phyloP scores from a whole-genome alignment of 352 stramenopile genomes.

The Phytopythium oedochilum region DNA sequence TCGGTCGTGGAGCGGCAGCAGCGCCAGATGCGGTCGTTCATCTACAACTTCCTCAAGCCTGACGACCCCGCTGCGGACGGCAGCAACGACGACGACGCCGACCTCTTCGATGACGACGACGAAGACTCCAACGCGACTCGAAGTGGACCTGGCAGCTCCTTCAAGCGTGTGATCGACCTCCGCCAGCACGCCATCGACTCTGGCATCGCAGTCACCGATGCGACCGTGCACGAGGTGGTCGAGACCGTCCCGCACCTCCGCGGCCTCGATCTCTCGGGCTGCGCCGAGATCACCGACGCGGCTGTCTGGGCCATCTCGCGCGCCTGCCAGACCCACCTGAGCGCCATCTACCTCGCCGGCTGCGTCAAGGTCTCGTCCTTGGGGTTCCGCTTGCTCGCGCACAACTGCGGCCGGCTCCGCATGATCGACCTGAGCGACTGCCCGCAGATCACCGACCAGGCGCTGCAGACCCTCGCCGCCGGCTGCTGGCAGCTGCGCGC shows the following conservation, averaged over 20 bases:
- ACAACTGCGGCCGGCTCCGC: slow-evolving; percentile 78
- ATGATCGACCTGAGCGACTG: slow-evolving; percentile 86
- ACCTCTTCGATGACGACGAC: slow-evolving; percentile 1
- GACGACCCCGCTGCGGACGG: slow-evolving; percentile 16
- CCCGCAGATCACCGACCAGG: slow-evolving; percentile 74
- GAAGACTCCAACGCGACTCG: background rate
- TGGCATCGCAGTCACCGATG: slow-evolving; percentile 84
- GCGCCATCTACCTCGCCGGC: slow-evolving; percentile 73
- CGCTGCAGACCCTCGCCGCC: slow-evolving; percentile 81
- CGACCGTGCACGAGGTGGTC: slow-evolving; percentile 89
- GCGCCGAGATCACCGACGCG: slow-evolving; percentile 83
- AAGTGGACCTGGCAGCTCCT: slow-evolving; percentile 27
- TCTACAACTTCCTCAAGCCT: slow-evolving; percentile 88
- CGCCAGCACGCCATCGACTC: slow-evolving; percentile 84
- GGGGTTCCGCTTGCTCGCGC: slow-evolving; percentile 82
- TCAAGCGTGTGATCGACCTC: slow-evolving; percentile 79
- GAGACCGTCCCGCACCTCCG: slow-evolving; percentile 59
- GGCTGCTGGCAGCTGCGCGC: slow-evolving; percentile 84
- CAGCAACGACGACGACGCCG: background rate
- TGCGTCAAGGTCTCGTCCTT: slow-evolving; percentile 86
- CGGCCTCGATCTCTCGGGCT: slow-evolving; percentile 58
- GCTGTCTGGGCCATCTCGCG: slow-evolving; percentile 83
- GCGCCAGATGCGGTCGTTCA: slow-evolving; percentile 85
- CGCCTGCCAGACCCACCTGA: slow-evolving; percentile 52
- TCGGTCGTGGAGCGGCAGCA: slow-evolving; percentile 59